A percentile compares a stretch with the other conserved stretches of the same genome.
Evolutionary conservation across 2,329 filamentous ascomycete species (phyloP).

Genomic region (Colletotrichum tropicale): DNA sequence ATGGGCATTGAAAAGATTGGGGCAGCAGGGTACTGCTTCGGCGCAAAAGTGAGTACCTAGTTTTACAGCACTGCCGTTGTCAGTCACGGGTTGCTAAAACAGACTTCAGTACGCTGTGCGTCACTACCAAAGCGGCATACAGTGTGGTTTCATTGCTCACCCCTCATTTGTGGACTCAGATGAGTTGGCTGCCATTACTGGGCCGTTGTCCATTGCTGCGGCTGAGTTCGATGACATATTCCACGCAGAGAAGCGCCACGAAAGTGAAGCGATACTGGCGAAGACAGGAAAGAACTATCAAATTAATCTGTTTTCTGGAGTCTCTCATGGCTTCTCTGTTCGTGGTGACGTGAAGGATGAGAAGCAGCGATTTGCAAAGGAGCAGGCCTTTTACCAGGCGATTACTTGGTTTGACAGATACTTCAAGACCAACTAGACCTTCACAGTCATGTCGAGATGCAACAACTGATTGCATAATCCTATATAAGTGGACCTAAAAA

Average conservation of each 20-base stretch:
- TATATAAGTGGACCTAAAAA: background rate
- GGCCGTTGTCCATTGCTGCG: background rate
- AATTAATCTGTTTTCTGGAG: background rate
- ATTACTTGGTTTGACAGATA: constrained; percentile 17
- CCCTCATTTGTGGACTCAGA: background rate
- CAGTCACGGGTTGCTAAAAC: background rate
- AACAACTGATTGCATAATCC: background rate
- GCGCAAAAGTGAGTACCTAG: background rate
- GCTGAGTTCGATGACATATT: background rate
- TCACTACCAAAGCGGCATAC: background rate
- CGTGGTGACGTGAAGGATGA: background rate
- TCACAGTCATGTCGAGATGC: background rate
- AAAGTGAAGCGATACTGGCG: background rate
- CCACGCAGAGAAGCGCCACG: background rate
- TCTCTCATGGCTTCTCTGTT: background rate
- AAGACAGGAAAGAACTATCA: background rate
- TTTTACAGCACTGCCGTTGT: background rate
- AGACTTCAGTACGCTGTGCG: background rate
- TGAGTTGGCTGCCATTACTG: background rate
- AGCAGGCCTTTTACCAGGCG: constrained; percentile 17
- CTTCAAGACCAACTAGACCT: background rate
- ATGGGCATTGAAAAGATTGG: background rate
- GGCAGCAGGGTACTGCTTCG: background rate
- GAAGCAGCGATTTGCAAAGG: constrained; percentile 22
- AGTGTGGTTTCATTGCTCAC: background rate